These are phyloP conservation scores for Colletotrichum lini DNA, from an alignment of 2,329 filamentous ascomycete genomes.

Conservation along the genomic window DNA sequence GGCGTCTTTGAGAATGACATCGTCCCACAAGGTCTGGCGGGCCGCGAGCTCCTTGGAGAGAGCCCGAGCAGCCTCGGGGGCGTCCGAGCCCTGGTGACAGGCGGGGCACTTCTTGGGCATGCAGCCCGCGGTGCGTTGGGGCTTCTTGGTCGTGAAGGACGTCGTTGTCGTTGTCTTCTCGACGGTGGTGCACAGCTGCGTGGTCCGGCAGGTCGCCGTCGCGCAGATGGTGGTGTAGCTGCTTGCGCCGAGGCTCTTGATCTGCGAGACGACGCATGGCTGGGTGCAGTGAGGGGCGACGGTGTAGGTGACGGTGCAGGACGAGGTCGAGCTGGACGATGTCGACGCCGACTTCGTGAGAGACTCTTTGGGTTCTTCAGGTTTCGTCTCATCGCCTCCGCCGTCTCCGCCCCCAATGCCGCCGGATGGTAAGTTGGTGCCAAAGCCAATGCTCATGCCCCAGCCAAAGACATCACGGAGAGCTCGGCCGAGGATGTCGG, in stretches of 20 bases:
- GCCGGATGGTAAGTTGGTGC: background rate
- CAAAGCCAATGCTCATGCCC: constrained; percentile 1
- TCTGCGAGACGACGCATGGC: constrained; percentile 32
- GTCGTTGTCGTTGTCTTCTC: constrained; percentile 27
- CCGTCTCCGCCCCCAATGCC: constrained; percentile 9
- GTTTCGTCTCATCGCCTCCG: background rate
- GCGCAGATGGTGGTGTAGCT: constrained; percentile 37
- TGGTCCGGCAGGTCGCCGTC: constrained; percentile 36
- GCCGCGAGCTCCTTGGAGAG: background rate
- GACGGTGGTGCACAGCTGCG: constrained; percentile 30
- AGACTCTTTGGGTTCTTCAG: constrained; percentile 22
- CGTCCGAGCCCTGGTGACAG: constrained; percentile 5
- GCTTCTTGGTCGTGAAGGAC: constrained; percentile 31
- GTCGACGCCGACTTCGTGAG: background rate
- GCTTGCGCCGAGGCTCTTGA: constrained; percentile 14
- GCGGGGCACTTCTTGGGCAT: constrained; percentile 24
- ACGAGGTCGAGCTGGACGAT: constrained; percentile 4
- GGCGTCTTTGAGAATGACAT: constrained; percentile 24
- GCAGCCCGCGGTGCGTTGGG: constrained; percentile 11
- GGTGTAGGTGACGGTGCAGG: constrained; percentile 33
- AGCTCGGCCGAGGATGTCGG: constrained; percentile 8
- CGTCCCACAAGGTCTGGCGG: constrained; percentile 22
- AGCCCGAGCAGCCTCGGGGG: background rate
- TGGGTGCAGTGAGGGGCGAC: constrained; percentile 41
- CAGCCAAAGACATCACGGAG: constrained; percentile 17